Evolutionary conservation across 805 yeast species (phyloP).

Genomic region (Wilhelminamyces savonicus): DNA sequence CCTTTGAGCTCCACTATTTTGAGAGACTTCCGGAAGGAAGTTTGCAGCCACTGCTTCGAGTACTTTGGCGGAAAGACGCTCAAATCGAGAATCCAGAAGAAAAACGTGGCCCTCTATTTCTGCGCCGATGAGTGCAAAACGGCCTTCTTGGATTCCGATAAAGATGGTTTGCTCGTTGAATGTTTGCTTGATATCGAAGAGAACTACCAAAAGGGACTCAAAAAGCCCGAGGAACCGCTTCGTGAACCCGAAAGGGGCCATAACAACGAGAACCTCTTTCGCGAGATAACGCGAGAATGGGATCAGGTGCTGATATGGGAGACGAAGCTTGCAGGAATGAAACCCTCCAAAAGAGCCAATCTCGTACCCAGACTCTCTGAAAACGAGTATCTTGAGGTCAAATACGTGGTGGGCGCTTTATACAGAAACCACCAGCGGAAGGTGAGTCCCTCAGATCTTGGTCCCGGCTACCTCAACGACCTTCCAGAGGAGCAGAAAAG

Average conservation of each 20-base stretch:
- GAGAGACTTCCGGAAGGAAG: constrained; percentile 56
- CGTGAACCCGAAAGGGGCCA: constrained; percentile 10
- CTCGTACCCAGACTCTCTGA: constrained; percentile 39
- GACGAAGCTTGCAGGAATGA: constrained; percentile 19
- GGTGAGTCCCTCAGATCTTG: neutral
- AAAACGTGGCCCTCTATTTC: constrained; percentile 41
- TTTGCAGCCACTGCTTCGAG: constrained; percentile 47
- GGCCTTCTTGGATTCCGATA: constrained; percentile 30
- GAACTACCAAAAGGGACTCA: constrained; percentile 13
- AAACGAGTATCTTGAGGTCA: constrained; percentile 46
- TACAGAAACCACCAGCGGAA: constrained; percentile 20
- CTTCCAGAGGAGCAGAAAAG: constrained; percentile 1
- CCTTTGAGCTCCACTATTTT: constrained; percentile 45
- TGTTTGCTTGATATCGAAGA: constrained; percentile 33
- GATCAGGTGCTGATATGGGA: constrained; percentile 31
- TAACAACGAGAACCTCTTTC: constrained; percentile 4
- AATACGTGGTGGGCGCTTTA: constrained; percentile 38
- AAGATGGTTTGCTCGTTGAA: constrained; percentile 24
- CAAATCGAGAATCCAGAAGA: constrained; percentile 8
- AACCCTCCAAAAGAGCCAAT: constrained; percentile 26
- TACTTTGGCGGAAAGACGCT: constrained; percentile 40
- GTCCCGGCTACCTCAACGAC: neutral
- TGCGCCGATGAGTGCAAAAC: constrained; percentile 43
- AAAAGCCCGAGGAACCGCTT: constrained; percentile 18
- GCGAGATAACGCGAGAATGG: constrained; percentile 30